Percentiles rank a stretch among this genome's conserved stretches.
Evolutionary conservation across 441 rosid genomes (phyloP).

Genomic region (Bruguiera hainesii): DNA sequence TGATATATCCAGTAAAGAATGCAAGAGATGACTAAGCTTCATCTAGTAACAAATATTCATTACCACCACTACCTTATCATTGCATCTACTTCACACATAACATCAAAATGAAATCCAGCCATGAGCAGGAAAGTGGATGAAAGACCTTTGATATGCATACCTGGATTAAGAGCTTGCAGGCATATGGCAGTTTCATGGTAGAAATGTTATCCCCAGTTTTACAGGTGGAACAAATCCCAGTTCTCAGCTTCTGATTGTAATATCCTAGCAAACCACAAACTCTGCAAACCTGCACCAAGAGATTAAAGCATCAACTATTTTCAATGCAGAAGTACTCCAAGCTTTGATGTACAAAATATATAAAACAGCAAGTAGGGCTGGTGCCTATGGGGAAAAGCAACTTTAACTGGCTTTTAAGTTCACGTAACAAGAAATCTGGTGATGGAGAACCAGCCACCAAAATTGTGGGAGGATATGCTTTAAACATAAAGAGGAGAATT

Average conservation of each 20-base stretch:
- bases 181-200: constrained; percentile 85
- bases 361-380: neutral
- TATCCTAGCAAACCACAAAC: constrained; percentile 90
- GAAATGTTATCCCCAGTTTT: constrained; percentile 79
- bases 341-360: constrained; percentile 6
- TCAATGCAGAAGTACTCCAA: neutral
- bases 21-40: neutral
- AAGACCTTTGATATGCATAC: constrained; percentile 25
- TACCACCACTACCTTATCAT: neutral
- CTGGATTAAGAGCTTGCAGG: constrained; percentile 96
- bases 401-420: no score
- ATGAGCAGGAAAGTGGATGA: neutral
- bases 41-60: neutral
- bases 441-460: no score
- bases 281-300: constrained; percentile 65
- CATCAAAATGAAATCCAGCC: neutral
- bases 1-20: neutral
- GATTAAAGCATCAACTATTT: constrained; percentile 2
- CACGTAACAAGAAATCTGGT: no score
- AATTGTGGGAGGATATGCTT: no score
- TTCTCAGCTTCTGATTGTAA: constrained; percentile 70
- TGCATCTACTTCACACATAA: neutral
- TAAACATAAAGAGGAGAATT: neutral
- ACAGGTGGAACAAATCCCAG: constrained; percentile 77
- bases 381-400: neutral